These are phyloP conservation scores for Amanita rubescens DNA, from an alignment of 768 basidiomycete species.

Conservation along the genomic window DNA sequence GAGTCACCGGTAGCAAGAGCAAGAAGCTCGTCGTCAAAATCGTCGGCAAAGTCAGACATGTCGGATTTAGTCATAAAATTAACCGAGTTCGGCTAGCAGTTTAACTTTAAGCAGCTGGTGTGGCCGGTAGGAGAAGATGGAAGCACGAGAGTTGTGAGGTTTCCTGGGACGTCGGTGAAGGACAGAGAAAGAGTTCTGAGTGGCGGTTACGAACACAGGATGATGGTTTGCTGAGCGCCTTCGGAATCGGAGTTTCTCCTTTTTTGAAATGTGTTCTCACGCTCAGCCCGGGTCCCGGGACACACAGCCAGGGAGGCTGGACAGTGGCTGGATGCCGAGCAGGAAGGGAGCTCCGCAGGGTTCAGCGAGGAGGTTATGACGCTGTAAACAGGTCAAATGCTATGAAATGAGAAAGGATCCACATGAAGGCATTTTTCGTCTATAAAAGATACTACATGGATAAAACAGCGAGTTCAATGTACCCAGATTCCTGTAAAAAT, in stretches of 20 bases:
- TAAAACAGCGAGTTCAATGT: not conserved
- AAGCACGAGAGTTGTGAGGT: not conserved
- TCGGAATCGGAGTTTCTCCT: conserved; percentile 2
- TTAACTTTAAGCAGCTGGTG: too few relatives aligned
- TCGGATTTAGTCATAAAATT: conserved; percentile 3
- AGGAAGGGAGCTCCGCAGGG: not conserved
- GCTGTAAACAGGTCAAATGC: not conserved
- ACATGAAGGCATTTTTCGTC: not conserved
- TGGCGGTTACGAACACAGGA: not conserved
- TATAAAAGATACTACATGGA: not conserved
- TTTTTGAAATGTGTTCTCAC: not conserved
- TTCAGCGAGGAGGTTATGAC: not conserved
- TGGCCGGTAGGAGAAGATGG: not conserved
- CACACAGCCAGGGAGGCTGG: not conserved
- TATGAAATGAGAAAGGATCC: not conserved
- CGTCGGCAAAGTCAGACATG: conserved; percentile 44
- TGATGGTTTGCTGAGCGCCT: not conserved
- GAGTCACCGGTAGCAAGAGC: conserved; percentile 61
- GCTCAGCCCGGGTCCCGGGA: not conserved
- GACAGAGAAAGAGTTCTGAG: not conserved
- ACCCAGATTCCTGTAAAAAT: not conserved
- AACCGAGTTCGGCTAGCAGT: not conserved
- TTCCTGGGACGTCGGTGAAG: not conserved
- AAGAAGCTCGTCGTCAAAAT: conserved; percentile 68
- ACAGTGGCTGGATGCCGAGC: not conserved